Percentiles rank a stretch among this genome's conserved stretches.
Evolutionary conservation across 2,329 filamentous ascomycete species (phyloP).

Genomic region (Ceratocystis cubensis): DNA sequence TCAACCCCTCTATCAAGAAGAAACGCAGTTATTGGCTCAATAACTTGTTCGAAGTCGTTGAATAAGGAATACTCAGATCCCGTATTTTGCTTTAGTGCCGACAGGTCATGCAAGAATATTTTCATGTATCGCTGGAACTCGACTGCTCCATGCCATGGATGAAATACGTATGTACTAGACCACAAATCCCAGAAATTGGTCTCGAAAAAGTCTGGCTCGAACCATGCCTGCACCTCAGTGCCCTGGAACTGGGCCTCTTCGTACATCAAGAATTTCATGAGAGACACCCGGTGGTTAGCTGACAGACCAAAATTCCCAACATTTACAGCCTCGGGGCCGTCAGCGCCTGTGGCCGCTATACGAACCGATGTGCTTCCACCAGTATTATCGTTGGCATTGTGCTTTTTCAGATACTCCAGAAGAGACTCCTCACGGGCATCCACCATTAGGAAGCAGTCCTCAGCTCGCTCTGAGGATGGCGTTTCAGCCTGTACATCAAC

Average conservation of each 20-base stretch:
- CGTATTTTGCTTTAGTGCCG: conserved; percentile 27
- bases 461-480: neutral
- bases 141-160: conserved; percentile 30
- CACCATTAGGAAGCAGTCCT: neutral
- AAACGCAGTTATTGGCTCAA: conserved; percentile 27
- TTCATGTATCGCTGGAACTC: conserved; percentile 30
- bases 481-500: neutral
- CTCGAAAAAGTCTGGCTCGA: conserved; percentile 26
- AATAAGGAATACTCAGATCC: conserved; percentile 26
- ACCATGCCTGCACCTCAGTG: conserved; percentile 25
- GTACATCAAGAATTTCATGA: conserved; percentile 28
- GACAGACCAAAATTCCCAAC: conserved; percentile 18
- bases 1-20: conserved; percentile 27
- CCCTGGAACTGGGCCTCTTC: conserved; percentile 25
- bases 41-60: conserved; percentile 29
- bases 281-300: conserved; percentile 17
- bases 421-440: conserved; percentile 10
- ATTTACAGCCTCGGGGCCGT: conserved; percentile 16
- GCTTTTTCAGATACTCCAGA: conserved; percentile 18
- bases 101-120: conserved; percentile 27
- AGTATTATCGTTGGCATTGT: conserved; percentile 7
- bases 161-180: conserved; percentile 29
- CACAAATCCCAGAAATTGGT: conserved; percentile 31
- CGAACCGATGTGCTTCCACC: conserved; percentile 12
- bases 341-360: conserved; percentile 4